Percentiles rank a stretch among this genome's conserved stretches.
phyloP scores from a whole-genome alignment of 2,329 filamentous ascomycete genomes.

The Xylaria arbuscula region DNA sequence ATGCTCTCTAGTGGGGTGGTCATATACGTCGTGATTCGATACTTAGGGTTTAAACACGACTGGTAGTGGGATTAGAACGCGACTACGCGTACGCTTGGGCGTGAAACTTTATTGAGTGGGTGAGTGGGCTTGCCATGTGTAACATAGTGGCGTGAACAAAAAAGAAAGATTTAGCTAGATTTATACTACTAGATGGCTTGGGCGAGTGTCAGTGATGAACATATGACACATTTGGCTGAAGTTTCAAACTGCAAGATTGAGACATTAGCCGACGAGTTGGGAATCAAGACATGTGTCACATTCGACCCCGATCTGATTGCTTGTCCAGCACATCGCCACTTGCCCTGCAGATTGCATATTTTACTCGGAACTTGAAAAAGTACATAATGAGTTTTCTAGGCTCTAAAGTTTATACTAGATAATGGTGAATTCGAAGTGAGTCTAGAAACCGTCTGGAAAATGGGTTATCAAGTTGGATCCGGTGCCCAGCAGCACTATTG shows the following conservation, averaged over 20 bases:
- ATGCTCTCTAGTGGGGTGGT: neutral
- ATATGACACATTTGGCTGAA: neutral
- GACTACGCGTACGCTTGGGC: neutral
- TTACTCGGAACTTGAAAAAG: neutral
- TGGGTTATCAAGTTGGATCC: no score
- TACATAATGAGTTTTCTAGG: neutral
- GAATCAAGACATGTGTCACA: neutral
- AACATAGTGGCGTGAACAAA: neutral
- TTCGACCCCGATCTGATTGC: neutral
- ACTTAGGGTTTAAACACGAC: neutral
- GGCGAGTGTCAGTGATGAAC: neutral
- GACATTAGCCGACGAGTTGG: neutral
- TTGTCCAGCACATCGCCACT: neutral
- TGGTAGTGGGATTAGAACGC: neutral
- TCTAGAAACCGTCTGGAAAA: neutral
- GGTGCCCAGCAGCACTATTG: no score
- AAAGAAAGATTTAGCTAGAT: neutral
- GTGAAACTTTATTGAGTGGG: slow-evolving; percentile 2
- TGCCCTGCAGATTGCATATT: neutral
- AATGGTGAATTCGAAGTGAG: neutral
- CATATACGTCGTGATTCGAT: neutral
- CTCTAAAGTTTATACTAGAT: neutral
- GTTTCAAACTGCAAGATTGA: neutral
- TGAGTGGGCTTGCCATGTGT: neutral
- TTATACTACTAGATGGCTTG: neutral